These are phyloP conservation scores for Wickerhamiella kurtzmanii DNA, from an alignment of 805 yeast species.

Conservation along the genomic window DNA sequence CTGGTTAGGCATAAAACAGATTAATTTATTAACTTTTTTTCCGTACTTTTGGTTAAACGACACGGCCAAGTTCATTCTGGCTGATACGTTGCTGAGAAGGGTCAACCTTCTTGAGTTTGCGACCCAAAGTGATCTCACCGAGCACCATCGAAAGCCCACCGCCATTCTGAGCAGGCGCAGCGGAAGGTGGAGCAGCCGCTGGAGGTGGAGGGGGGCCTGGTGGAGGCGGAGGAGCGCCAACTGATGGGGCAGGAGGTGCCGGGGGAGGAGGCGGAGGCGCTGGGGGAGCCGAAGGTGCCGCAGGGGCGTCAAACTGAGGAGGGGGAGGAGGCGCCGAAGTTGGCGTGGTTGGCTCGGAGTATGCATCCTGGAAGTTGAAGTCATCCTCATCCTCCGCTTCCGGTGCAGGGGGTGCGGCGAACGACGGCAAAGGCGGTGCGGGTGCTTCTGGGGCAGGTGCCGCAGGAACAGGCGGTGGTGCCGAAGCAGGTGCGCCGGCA, in stretches of 20 bases:
- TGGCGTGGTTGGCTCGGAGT: not conserved
- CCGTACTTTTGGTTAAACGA: too few relatives aligned
- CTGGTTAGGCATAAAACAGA: too few relatives aligned
- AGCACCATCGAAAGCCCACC: conserved; percentile 20
- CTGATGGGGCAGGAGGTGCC: conserved; percentile 22
- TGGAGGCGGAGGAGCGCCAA: conserved; percentile 24
- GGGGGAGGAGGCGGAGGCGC: conserved; percentile 22
- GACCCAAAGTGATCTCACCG: conserved; percentile 26
- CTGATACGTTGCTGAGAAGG: conserved; percentile 21
- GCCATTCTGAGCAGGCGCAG: conserved; percentile 33
- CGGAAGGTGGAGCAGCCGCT: conserved; percentile 25
- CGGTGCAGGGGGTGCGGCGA: not conserved
- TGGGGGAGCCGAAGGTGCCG: conserved; percentile 25
- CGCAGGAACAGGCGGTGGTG: conserved; percentile 4
- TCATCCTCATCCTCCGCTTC: not conserved
- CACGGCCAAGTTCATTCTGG: conserved; percentile 20
- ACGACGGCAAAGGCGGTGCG: too few relatives aligned
- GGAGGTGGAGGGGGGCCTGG: conserved; percentile 26
- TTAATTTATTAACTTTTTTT: too few relatives aligned
- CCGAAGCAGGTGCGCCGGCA: conserved; percentile 3
- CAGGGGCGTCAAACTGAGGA: conserved; percentile 25
- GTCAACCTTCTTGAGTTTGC: conserved; percentile 22
- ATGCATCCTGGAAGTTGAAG: conserved; percentile 1
- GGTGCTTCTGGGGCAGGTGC: not conserved
- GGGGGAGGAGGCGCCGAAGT: conserved; percentile 21